Percentiles rank a stretch among this genome's conserved stretches.
phyloP scores from a whole-genome alignment of 306 rosid species.

The Casuarina cunninghamiana region DNA sequence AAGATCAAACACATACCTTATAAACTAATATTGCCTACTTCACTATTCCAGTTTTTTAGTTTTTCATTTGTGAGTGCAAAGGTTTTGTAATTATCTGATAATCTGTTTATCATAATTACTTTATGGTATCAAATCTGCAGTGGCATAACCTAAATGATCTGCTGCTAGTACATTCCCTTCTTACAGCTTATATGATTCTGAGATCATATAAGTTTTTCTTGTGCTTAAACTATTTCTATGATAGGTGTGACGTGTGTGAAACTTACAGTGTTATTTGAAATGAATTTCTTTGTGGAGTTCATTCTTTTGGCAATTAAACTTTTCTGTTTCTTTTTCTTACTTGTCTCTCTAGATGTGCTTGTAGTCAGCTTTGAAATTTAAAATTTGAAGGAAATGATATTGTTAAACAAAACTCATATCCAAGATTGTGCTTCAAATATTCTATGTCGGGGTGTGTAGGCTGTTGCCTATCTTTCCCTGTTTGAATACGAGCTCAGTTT shows the following conservation, averaged over 20 bases:
- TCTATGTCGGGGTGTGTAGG: not conserved
- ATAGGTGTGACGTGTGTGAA: too few relatives aligned
- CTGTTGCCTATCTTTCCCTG: not conserved
- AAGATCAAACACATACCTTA: too few relatives aligned
- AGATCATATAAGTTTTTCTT: not conserved
- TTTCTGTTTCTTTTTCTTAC: not conserved
- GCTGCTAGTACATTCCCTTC: not conserved
- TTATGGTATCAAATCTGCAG: too few relatives aligned
- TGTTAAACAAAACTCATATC: not conserved
- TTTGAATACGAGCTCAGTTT: too few relatives aligned
- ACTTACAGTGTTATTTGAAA: not conserved
- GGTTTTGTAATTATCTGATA: too few relatives aligned
- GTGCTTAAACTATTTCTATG: too few relatives aligned
- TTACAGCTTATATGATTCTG: not conserved
- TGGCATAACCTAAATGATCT: too few relatives aligned
- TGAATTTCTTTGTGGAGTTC: not conserved
- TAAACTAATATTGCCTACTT: too few relatives aligned
- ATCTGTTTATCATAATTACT: too few relatives aligned
- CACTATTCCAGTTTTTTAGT: too few relatives aligned
- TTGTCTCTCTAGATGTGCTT: not conserved
- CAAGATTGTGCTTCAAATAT: not conserved
- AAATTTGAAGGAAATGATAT: not conserved
- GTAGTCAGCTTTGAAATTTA: not conserved
- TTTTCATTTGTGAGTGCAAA: too few relatives aligned
- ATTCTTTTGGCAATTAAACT: not conserved